Evolutionary conservation across 768 basidiomycete genomes (phyloP).

Genomic region (Steccherinum ochraceum): DNA sequence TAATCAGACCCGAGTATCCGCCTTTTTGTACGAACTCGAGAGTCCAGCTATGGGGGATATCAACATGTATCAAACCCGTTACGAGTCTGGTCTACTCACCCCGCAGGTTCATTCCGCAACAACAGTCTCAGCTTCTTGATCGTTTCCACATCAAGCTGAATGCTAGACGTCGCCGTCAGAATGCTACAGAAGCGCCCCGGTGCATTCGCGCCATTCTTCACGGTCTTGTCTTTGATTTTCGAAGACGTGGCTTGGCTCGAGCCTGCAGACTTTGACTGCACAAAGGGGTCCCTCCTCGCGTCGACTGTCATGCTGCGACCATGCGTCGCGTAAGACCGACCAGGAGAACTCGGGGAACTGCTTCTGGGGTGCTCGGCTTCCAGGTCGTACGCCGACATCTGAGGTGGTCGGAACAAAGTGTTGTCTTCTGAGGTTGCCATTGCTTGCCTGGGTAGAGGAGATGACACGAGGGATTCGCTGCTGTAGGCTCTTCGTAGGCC

Average conservation of each 20-base stretch:
- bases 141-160: constrained; percentile 74
- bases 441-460: constrained; percentile 40
- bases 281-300: constrained; percentile 20
- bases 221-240: constrained; percentile 47
- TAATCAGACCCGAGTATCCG: constrained; percentile 81
- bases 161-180: constrained; percentile 61
- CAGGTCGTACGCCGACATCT: background rate
- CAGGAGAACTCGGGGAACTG: constrained; percentile 3
- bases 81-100: constrained; percentile 33
- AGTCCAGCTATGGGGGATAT: constrained; percentile 62
- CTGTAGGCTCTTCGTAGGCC: constrained; percentile 66
- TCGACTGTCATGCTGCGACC: constrained; percentile 60
- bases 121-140: constrained; percentile 85
- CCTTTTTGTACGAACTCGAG: constrained; percentile 77
- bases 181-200: constrained; percentile 65
- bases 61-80: background rate
- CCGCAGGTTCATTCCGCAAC: constrained; percentile 87
- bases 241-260: constrained; percentile 3
- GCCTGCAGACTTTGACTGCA: constrained; percentile 1
- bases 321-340: constrained; percentile 25
- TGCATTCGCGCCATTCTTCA: constrained; percentile 29
- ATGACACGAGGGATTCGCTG: constrained; percentile 55
- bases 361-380: background rate
- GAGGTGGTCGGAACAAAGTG: constrained; percentile 7
- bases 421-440: constrained; percentile 7